Conservation (phyloP, 768 basidiomycete genomes). For the Psilocybe tampanensis region DNA sequence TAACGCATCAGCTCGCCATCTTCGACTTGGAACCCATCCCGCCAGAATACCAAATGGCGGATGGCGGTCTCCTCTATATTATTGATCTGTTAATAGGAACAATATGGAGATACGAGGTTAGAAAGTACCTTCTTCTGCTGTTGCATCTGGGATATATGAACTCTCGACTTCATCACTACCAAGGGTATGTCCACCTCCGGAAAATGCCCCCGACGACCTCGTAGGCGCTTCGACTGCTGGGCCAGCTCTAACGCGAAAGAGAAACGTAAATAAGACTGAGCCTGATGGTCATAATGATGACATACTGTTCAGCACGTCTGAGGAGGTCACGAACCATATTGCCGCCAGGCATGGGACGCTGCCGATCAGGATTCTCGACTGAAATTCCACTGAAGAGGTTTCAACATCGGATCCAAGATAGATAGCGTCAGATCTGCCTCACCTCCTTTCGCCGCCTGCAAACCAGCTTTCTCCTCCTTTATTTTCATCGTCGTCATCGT, state of each 20-base stretch:
- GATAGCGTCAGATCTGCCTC: constrained; percentile 1
- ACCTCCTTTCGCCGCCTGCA: constrained; percentile 96
- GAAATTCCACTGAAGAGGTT: constrained; percentile 70
- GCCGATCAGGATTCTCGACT: constrained; percentile 79
- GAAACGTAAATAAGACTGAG: too few relatives aligned
- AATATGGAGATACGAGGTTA: neutral
- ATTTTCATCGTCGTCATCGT: constrained; percentile 49
- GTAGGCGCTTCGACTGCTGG: constrained; percentile 20
- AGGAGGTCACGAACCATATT: constrained; percentile 72
- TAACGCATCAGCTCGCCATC: constrained; percentile 86
- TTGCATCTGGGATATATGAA: constrained; percentile 74
- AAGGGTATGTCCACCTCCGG: constrained; percentile 79
- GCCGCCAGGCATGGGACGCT: constrained; percentile 50
- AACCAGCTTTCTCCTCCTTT: constrained; percentile 74
- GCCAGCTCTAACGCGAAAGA: constrained; percentile 20
- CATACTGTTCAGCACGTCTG: constrained; percentile 80
- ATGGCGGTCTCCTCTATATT: constrained; percentile 53
- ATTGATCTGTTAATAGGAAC: neutral
- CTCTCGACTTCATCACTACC: constrained; percentile 92
- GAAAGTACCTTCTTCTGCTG: constrained; percentile 29
- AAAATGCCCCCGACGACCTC: constrained; percentile 43
- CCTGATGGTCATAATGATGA: constrained; percentile 3
- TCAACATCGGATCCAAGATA: neutral
- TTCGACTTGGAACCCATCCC: constrained; percentile 89
- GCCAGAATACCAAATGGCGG: constrained; percentile 89